Conservation (phyloP, 306 rosid species). For the Astragalus glycyphyllos region DNA sequence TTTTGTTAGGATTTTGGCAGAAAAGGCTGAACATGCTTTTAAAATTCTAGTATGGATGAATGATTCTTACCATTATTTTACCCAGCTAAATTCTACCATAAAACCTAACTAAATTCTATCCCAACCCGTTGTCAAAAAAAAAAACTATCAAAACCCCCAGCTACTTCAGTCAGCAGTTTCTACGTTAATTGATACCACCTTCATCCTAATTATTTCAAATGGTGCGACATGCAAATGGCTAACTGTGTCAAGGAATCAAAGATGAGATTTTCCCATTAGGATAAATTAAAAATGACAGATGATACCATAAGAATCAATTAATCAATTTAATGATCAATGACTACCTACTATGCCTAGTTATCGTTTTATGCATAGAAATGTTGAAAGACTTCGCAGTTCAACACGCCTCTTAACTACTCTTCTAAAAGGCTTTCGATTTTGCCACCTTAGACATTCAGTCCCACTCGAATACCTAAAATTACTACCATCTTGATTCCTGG, state of each 20-base stretch:
- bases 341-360: conserved; percentile 43
- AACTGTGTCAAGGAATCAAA: conserved; percentile 23
- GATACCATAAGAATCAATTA: conserved; percentile 62
- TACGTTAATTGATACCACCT: background rate
- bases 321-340: conserved; percentile 67
- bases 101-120: background rate
- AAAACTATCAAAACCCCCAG: no score
- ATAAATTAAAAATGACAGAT: conserved; percentile 45
- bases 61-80: conserved; percentile 6
- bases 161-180: background rate
- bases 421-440: conserved; percentile 82
- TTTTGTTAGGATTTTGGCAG: background rate
- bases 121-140: background rate
- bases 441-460: conserved; percentile 79
- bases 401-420: conserved; percentile 77
- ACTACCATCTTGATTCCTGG: conserved; percentile 44
- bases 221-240: conserved; percentile 34
- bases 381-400: conserved; percentile 65
- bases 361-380: conserved; percentile 55
- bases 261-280: conserved; percentile 25
- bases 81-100: conserved; percentile 6
- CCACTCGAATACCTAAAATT: conserved; percentile 52
- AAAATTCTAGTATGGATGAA: no score
- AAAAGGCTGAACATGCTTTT: background rate
- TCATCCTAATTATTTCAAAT: conserved; percentile 15